Base-by-base conservation (phyloP, 2,329 filamentous ascomycete species). In the Diplocarpon mali region DNA sequence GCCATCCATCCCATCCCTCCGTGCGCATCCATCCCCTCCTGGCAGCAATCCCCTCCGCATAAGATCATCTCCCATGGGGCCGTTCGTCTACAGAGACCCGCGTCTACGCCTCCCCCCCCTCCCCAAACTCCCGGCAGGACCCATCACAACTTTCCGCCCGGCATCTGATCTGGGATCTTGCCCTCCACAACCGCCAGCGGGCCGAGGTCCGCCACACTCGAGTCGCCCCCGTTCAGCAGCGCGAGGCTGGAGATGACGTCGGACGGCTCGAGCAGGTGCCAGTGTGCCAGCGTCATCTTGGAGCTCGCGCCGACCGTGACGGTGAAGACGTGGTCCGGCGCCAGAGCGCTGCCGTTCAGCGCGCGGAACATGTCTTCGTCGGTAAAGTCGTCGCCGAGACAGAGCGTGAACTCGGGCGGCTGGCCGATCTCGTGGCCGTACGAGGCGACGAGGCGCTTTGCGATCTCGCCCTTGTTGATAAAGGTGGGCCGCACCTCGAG, bases 381-480 rank as follows among this genome's bases (percentile, higher is more conserved):
- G 5, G 92, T 98, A 56, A 92, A 93, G 60, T 98, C 92, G 64
- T 98, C 92, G 35, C 92, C 92, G 49, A 89, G 69, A 64, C 92
- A 98, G 41, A 96, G 72, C 10, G 93, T 80, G 60, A 96, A 95
- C 55, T 90, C 87, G 0, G 89, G 76, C 42, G 75, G 74, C 40
- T 78, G 65, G 39, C 65, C 69, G 3, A 70, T 70, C 1, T 64
- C 63, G 1, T 65, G 68, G 6, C 69, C 66, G 64, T 93, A 93
- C 38, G 80, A 79, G 16, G 76, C 69, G 31, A 96, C 80, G 14
- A 98, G 73, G 5, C 82, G 79, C 67, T 87, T 89, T 13, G 82
- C 85, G 53, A 96, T 96, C 65, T 93, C 88, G 27, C 92, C 92
- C 70, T 98, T 98, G 73, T 96, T 96, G 68, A 98, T 88, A 59